phyloP scores from a whole-genome alignment of 306 rosid genomes.

The Quercus glauca region DNA sequence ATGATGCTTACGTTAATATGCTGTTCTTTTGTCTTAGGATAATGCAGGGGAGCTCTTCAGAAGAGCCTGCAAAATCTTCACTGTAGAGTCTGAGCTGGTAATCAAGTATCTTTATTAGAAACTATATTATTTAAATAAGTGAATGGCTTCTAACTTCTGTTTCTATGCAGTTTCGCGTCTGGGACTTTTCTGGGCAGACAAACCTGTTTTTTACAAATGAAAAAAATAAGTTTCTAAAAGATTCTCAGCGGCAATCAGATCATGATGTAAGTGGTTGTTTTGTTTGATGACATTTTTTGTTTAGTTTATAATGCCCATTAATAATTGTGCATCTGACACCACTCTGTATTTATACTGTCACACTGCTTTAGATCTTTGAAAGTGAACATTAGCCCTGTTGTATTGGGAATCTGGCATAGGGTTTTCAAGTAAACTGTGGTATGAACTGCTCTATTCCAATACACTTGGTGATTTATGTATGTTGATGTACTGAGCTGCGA shows the following conservation, averaged over 20 bases:
- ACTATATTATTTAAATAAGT: constrained; percentile 22
- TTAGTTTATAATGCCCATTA: constrained; percentile 1
- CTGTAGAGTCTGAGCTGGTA: constrained; percentile 89
- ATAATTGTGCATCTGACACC: not conserved
- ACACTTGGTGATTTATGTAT: not conserved
- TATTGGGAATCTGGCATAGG: not conserved
- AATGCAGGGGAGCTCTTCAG: constrained; percentile 70
- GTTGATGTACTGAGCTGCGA: not conserved
- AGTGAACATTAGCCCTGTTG: not conserved
- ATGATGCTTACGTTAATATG: constrained; percentile 2
- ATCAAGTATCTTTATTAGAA: constrained; percentile 19
- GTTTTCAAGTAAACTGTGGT: not conserved
- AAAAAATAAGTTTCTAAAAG: constrained; percentile 43
- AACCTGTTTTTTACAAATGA: constrained; percentile 46
- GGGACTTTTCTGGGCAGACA: constrained; percentile 92
- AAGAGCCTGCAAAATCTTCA: constrained; percentile 91
- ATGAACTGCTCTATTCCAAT: not conserved
- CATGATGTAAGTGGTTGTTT: constrained; percentile 57
- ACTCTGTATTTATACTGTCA: not conserved
- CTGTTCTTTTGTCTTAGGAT: constrained; percentile 56
- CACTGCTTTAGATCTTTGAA: not conserved
- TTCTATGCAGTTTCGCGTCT: constrained; percentile 73
- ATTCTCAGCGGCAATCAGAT: constrained; percentile 66
- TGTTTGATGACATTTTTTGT: not conserved
- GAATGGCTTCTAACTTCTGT: constrained; percentile 24